phyloP scores from a whole-genome alignment of 768 basidiomycete species.

The Favolaschia claudopus region DNA sequence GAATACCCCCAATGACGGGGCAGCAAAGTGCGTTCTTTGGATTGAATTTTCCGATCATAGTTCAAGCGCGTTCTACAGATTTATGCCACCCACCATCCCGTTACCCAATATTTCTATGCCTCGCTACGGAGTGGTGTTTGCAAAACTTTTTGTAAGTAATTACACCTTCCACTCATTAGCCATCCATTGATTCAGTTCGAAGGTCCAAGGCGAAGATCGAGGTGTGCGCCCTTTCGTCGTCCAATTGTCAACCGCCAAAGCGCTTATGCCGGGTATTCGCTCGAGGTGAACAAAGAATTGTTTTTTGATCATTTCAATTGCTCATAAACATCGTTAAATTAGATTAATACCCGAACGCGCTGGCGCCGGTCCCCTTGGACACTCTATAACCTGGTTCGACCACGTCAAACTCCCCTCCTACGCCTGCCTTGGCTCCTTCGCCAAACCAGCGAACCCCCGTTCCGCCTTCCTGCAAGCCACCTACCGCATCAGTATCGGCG shows the following conservation, averaged over 20 bases:
- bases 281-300: not conserved
- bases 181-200: not conserved
- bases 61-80: not conserved
- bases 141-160: slow-evolving; percentile 1
- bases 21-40: slow-evolving; percentile 12
- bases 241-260: not conserved
- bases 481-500: not conserved
- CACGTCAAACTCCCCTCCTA: not conserved
- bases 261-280: not conserved
- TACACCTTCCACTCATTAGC: not conserved
- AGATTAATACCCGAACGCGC: not conserved
- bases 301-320: too few species aligned
- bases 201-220: not conserved
- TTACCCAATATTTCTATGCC: not conserved
- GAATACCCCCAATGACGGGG: slow-evolving; percentile 13
- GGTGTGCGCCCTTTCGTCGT: not conserved
- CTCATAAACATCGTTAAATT: too few species aligned
- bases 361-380: not conserved
- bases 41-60: not conserved
- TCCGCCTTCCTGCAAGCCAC: not conserved
- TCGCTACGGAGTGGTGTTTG: not conserved
- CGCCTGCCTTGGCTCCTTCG: not conserved
- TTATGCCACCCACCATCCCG: slow-evolving; percentile 3
- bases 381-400: slow-evolving; percentile 3
- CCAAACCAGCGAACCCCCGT: not conserved